phyloP scores from a whole-genome alignment of 257 asterid species.

The Nicotiana benthamiana region DNA sequence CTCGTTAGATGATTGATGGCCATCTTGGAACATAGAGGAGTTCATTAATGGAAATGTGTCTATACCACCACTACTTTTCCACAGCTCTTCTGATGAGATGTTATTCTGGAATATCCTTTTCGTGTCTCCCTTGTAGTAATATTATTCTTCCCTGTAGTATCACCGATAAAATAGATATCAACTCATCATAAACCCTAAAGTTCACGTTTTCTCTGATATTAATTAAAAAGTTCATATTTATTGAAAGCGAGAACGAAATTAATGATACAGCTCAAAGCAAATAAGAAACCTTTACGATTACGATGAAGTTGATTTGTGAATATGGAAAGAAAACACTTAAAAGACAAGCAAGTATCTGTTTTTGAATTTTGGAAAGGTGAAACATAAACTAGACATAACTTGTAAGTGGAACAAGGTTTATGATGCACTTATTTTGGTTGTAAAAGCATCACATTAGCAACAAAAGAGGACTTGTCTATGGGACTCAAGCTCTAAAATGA shows the following conservation, averaged over 20 bases:
- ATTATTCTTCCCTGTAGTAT: conserved; percentile 1
- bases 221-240: too few species aligned
- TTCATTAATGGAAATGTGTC: background rate
- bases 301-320: background rate
- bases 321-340: background rate
- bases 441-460: too few species aligned
- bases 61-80: background rate
- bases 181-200: background rate
- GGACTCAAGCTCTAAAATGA: too few species aligned
- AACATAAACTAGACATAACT: too few species aligned
- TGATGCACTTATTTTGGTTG: too few species aligned
- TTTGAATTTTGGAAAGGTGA: too few species aligned
- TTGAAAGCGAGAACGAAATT: too few species aligned
- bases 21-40: background rate
- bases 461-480: too few species aligned
- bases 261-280: background rate
- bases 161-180: background rate
- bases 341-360: background rate
- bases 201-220: background rate
- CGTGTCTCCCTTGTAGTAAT: background rate
- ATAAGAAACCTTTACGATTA: too few species aligned
- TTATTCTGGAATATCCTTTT: background rate
- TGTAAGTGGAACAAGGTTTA: too few species aligned
- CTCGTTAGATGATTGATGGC: background rate
- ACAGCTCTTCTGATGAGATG: background rate